These are phyloP conservation scores for Suhomyces kilbournensis DNA, from an alignment of 805 yeast species.

Conservation along the genomic window DNA sequence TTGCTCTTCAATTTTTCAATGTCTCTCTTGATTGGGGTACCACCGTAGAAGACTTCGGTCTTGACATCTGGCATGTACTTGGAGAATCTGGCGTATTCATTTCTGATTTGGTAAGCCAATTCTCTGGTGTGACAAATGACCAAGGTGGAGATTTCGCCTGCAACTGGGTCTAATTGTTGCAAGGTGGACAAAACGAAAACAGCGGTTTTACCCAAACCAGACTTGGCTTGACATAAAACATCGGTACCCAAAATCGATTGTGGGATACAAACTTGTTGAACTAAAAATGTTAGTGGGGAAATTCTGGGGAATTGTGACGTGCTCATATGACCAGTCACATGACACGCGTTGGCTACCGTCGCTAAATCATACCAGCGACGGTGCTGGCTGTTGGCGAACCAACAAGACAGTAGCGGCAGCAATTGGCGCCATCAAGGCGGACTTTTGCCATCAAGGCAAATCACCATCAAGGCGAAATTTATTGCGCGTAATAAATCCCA, in stretches of 20 bases:
- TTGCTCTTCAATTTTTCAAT: constrained; percentile 84
- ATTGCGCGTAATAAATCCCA: neutral
- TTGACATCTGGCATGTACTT: constrained; percentile 97
- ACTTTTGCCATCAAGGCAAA: neutral
- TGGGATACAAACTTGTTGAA: constrained; percentile 97
- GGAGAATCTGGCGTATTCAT: constrained; percentile 95
- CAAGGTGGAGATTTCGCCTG: constrained; percentile 92
- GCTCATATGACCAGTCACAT: neutral
- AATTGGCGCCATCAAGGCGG: neutral
- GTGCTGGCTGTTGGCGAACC: neutral
- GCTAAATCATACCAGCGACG: neutral
- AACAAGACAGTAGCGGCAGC: neutral
- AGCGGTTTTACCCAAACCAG: constrained; percentile 99
- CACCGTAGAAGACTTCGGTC: constrained; percentile 97
- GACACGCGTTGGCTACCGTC: neutral
- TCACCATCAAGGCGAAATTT: neutral
- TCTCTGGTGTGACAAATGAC: constrained; percentile 98
- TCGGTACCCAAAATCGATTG: constrained; percentile 97
- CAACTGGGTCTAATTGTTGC: constrained; percentile 95
- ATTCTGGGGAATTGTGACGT: neutral
- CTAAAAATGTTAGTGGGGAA: constrained; percentile 35
- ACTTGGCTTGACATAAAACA: constrained; percentile 97
- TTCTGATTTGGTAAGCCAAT: constrained; percentile 95
- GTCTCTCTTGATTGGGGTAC: constrained; percentile 82
- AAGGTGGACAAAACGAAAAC: constrained; percentile 93